Conservation (phyloP, 768 basidiomycete species). For the Lyophyllum atratum region DNA sequence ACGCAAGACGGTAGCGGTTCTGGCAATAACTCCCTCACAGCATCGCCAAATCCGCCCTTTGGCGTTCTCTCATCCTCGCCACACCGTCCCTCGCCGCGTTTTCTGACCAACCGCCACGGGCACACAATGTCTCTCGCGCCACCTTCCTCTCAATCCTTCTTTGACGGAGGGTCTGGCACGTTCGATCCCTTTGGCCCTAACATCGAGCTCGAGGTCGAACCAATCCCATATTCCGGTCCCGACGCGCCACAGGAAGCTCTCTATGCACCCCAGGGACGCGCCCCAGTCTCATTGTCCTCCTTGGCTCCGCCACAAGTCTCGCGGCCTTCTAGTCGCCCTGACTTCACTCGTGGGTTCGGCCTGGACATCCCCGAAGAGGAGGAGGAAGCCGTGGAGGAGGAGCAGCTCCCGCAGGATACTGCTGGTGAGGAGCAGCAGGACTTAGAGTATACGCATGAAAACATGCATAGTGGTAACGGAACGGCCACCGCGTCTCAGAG, state of each 20-base stretch:
- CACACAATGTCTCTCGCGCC: slow-evolving; percentile 76
- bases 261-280: slow-evolving; percentile 58
- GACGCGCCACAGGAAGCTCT: slow-evolving; percentile 30
- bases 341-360: slow-evolving; percentile 81
- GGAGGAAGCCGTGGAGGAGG: slow-evolving; percentile 44
- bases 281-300: slow-evolving; percentile 45
- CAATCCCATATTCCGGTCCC: slow-evolving; percentile 21
- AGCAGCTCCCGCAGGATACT: slow-evolving; percentile 26
- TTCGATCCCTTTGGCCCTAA: slow-evolving; percentile 70
- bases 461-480: slow-evolving; percentile 31
- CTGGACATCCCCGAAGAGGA: slow-evolving; percentile 78
- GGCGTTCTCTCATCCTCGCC: slow-evolving; percentile 54
- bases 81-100: slow-evolving; percentile 33
- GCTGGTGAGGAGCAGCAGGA: slow-evolving; percentile 36
- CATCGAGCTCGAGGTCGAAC: slow-evolving; percentile 44
- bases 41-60: slow-evolving; percentile 67
- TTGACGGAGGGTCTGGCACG: slow-evolving; percentile 31
- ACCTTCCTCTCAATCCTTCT: slow-evolving; percentile 44
- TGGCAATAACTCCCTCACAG: slow-evolving; percentile 48
- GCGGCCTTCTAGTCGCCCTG: slow-evolving; percentile 58
- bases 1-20: slow-evolving; percentile 55
- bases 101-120: slow-evolving; percentile 59
- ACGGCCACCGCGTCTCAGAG: slow-evolving; percentile 51
- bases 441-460: slow-evolving; percentile 29
- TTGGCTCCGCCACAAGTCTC: slow-evolving; percentile 47